These are phyloP conservation scores for Plasmodium adleri DNA, from an alignment of 169 alveolate genomes.

Conservation along the genomic window DNA sequence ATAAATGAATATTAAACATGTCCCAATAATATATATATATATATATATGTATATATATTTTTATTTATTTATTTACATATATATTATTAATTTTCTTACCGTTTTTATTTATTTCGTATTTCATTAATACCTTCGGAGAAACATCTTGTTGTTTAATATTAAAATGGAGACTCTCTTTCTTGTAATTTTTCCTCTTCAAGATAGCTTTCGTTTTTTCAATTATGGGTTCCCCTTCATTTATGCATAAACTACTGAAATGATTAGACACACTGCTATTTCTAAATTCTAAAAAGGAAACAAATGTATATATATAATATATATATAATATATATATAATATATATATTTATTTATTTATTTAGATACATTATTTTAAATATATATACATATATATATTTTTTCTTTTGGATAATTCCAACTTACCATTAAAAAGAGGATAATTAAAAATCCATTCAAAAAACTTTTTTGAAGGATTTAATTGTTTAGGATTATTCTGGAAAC, in stretches of 20 bases:
- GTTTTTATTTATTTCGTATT: slow-evolving; percentile 37
- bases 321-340: too few species aligned
- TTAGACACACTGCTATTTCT: slow-evolving; percentile 32
- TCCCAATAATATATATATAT: too few species aligned
- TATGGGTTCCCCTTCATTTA: slow-evolving; percentile 4
- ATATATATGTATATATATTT: too few species aligned
- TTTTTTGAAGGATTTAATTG: slow-evolving; percentile 30
- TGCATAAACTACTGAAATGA: slow-evolving; percentile 14
- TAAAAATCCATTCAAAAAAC: slow-evolving; percentile 66
- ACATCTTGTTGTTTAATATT: background rate
- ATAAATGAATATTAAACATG: too few species aligned
- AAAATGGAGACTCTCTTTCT: background rate
- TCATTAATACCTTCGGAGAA: slow-evolving; percentile 23
- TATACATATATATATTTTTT: background rate
- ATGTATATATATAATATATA: background rate
- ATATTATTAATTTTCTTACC: slow-evolving; percentile 22
- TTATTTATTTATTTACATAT: too few species aligned
- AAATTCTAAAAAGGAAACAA: slow-evolving; percentile 18
- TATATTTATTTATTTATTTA: too few species aligned
- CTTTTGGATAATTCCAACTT: background rate
- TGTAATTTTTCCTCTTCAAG: slow-evolving; percentile 5
- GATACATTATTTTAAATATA: too few species aligned
- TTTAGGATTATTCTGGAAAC: slow-evolving; percentile 23
- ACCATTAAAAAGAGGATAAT: slow-evolving; percentile 75
- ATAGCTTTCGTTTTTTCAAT: background rate